These are phyloP conservation scores for Thelonectria rubi DNA, from an alignment of 2,329 filamentous ascomycete genomes.

Conservation along the genomic window DNA sequence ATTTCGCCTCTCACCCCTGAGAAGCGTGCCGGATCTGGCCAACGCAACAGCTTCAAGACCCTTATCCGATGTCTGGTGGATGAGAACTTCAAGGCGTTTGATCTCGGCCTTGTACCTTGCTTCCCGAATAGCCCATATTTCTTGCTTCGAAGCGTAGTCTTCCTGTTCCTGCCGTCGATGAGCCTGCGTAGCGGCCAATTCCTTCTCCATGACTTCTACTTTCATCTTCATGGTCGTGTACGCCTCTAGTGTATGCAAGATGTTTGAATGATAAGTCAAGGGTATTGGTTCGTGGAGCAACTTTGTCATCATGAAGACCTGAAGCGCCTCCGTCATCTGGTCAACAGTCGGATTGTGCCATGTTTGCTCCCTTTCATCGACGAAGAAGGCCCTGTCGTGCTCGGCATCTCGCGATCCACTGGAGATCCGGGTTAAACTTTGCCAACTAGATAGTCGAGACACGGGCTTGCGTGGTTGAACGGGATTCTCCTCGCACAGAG, in stretches of 20 bases:
- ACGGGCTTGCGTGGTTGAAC: constrained; percentile 14
- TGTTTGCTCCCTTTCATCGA: constrained; percentile 33
- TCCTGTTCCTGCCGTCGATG: constrained; percentile 45
- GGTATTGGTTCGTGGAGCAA: constrained; percentile 49
- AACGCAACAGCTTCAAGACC: constrained; percentile 56
- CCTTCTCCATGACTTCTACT: constrained; percentile 46
- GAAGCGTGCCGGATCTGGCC: constrained; percentile 53
- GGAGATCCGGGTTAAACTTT: constrained; percentile 18
- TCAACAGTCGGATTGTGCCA: constrained; percentile 55
- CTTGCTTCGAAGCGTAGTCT: constrained; percentile 44
- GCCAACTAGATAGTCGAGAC: constrained; percentile 29
- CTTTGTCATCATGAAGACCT: constrained; percentile 52
- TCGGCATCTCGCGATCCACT: constrained; percentile 7
- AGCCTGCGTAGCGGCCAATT: constrained; percentile 50
- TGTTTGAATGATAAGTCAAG: constrained; percentile 53
- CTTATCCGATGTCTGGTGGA: constrained; percentile 50
- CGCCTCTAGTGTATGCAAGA: constrained; percentile 51
- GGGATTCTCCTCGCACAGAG: constrained; percentile 8
- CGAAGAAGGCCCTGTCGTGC: constrained; percentile 30
- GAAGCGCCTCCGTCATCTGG: constrained; percentile 56
- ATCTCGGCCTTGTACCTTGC: constrained; percentile 43
- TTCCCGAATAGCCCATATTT: constrained; percentile 37
- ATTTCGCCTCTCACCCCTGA: constrained; percentile 23
- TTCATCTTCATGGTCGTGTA: constrained; percentile 44
- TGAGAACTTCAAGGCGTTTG: constrained; percentile 46